Evolutionary conservation across 331 rosid genomes (phyloP).

Genomic region (Rosa hybrid): DNA sequence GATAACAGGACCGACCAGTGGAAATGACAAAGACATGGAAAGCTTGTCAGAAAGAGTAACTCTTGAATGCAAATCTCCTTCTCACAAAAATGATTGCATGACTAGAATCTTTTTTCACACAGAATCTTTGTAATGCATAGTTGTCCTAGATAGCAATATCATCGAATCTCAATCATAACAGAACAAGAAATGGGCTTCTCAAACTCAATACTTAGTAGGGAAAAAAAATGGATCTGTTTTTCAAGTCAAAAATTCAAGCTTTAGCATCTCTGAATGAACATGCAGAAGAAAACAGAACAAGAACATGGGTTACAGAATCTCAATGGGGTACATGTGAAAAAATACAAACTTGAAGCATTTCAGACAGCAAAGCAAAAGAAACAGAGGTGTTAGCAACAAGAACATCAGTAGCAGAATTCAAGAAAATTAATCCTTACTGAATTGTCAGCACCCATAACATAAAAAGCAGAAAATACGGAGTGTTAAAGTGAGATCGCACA

Average conservation of each 20-base stretch:
- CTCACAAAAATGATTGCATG: too few species aligned
- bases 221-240: too few species aligned
- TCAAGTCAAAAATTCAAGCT: too few species aligned
- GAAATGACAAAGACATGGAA: background rate
- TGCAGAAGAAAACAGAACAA: background rate
- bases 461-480: background rate
- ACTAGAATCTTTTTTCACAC: too few species aligned
- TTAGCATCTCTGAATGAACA: too few species aligned
- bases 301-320: too few species aligned
- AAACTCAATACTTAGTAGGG: background rate
- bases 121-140: too few species aligned
- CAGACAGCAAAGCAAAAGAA: too few species aligned
- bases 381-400: background rate
- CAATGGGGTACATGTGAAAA: too few species aligned
- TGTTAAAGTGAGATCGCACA: too few species aligned
- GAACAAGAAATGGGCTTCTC: background rate
- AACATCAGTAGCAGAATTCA: background rate
- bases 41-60: background rate
- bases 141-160: background rate
- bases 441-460: background rate
- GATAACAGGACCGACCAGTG: background rate
- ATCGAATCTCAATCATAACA: background rate
- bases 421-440: background rate
- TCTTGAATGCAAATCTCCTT: too few species aligned
- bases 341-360: too few species aligned